Base-by-base conservation (phyloP, 768 basidiomycete genomes). In the Rickenella mellea region DNA sequence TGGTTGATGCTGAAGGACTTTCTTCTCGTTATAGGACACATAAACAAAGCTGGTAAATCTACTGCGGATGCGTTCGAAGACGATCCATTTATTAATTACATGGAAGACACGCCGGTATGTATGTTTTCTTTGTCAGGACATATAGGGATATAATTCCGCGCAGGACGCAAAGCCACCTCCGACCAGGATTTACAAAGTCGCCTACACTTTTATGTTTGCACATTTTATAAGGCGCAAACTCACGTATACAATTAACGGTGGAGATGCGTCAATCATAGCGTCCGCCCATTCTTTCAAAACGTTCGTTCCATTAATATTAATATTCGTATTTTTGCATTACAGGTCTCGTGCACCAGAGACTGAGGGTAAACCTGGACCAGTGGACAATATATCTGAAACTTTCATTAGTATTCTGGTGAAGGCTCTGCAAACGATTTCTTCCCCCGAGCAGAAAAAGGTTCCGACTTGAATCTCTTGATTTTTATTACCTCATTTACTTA, bases 31-130 rank as follows among this genome's bases (percentile, higher is more conserved):
- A 32, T 17, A 36, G 33, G 15, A 19, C 19, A 36, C 4, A 22
- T 36, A 2, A 22, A 36, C 15, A 36, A 36, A 36, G 33, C 33
- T 3, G 19, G 19, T 10, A 36, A 42, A 42, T 44, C 31, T 19
- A 41, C 27, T 38, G 27, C 45, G 11, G 41, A 40, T 14, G 27
- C 51, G 5, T 53, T 45, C 15, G 48, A 32, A 5, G 17, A 49
- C 5, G 54, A 55, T 32, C 57, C 57, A 1, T 29, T 58, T 20
- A 15, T 51, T 17, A 42, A 39, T 5, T 58, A 56, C 41, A n/a
- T 50, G 20, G 43, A 51, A 10, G 41, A 51, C 26, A 47, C 45
- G 8, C 45, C 43, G 43, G 45, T 47, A 51, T 49, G n/a, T 24
- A 41, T 36, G 11, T 35, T 24, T 2, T 22, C 24, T 19, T 21